A percentile compares a stretch with the other conserved stretches of the same genome.
These are phyloP conservation scores for Trypanosomatidae sp. DNA, from an alignment of 208 protist genomes.

Conservation along the genomic window DNA sequence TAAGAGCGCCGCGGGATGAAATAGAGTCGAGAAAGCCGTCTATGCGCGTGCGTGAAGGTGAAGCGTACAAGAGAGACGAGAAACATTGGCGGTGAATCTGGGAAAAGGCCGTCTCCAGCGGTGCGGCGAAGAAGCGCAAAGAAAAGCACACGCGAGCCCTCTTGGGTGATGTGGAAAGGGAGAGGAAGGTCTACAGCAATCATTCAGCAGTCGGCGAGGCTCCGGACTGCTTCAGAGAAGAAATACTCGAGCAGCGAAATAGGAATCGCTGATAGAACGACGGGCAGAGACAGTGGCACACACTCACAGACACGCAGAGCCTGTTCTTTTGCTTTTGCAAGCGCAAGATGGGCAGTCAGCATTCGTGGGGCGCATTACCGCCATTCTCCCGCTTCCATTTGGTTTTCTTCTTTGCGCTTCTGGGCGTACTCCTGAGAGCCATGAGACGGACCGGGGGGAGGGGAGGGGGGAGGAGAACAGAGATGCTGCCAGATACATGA, in stretches of 20 bases:
- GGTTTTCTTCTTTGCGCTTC: not conserved
- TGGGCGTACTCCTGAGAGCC: not conserved
- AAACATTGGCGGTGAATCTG: not conserved
- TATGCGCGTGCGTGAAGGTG: not conserved
- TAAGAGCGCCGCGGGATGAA: not conserved
- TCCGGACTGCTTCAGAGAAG: not conserved
- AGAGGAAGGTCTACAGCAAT: not conserved
- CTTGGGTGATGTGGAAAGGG: not conserved
- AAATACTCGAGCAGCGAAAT: not conserved
- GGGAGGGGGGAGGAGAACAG: not conserved
- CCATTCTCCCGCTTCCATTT: not conserved
- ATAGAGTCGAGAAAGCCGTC: not conserved
- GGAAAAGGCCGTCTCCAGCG: not conserved
- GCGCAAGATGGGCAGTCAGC: not conserved
- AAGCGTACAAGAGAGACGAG: not conserved
- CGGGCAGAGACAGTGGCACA: not conserved
- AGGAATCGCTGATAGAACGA: not conserved
- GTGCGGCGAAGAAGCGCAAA: not conserved
- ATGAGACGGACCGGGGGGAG: not conserved
- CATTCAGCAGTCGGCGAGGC: not conserved
- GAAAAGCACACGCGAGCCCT: not conserved
- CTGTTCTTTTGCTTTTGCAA: not conserved
- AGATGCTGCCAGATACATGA: slow-evolving; percentile 4
- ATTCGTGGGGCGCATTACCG: not conserved
- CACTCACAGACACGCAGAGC: not conserved